Evolutionary conservation across 2,329 filamentous ascomycete species (phyloP).

Genomic region (Claviceps cyperi): DNA sequence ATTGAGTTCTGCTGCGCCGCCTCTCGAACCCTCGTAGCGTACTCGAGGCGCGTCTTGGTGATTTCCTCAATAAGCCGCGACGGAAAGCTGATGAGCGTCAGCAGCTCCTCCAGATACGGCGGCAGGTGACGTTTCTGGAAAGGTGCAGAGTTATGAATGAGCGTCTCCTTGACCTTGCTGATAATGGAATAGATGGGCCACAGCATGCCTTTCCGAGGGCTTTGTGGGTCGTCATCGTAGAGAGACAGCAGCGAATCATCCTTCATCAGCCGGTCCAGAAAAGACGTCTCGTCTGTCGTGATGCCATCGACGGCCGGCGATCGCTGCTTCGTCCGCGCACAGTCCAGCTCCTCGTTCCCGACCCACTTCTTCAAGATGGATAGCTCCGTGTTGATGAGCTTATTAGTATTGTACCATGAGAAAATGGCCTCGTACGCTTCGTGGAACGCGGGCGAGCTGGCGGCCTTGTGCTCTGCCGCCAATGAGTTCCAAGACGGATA

Average conservation of each 20-base stretch:
- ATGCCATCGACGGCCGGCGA: conserved; percentile 54
- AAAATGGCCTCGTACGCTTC: conserved; percentile 81
- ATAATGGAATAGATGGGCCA: conserved; percentile 74
- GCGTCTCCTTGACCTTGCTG: conserved; percentile 78
- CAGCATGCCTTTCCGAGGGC: conserved; percentile 58
- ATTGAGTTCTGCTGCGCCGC: conserved; percentile 81
- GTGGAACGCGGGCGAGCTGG: conserved; percentile 61
- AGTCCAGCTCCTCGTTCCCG: conserved; percentile 88
- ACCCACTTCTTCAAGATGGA: conserved; percentile 91
- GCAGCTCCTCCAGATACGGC: conserved; percentile 89
- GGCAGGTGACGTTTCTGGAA: conserved; percentile 85
- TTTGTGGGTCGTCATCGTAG: conserved; percentile 50
- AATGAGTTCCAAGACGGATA: conserved; percentile 72
- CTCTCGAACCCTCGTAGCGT: conserved; percentile 91
- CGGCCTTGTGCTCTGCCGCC: conserved; percentile 58
- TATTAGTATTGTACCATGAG: conserved; percentile 93
- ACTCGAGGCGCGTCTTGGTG: conserved; percentile 78
- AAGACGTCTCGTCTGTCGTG: conserved; percentile 73
- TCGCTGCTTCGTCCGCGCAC: conserved; percentile 57
- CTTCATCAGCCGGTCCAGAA: conserved; percentile 87
- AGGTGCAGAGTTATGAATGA: conserved; percentile 71
- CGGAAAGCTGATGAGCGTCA: conserved; percentile 94
- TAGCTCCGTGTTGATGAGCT: conserved; percentile 90
- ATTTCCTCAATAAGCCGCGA: conserved; percentile 93
- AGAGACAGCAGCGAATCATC: conserved; percentile 88